Conservation (phyloP, 2,329 filamentous ascomycete species). For the Periconia sp. region DNA sequence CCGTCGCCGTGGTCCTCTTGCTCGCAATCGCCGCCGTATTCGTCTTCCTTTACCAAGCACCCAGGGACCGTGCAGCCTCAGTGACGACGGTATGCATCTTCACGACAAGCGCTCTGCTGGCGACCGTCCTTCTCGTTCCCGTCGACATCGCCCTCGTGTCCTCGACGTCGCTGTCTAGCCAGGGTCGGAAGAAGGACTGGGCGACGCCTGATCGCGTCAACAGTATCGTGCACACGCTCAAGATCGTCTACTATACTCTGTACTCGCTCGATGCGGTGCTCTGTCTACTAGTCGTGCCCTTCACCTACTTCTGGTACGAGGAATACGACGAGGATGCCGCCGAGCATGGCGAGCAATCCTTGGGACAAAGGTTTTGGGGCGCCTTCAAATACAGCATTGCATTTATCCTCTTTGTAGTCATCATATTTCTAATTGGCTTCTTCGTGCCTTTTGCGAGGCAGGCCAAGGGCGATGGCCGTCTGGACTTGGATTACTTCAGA, state of each 20-base stretch:
- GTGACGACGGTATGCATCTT: constrained; percentile 87
- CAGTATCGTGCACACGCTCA: constrained; percentile 78
- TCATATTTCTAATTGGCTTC: constrained; percentile 90
- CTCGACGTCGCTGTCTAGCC: constrained; percentile 76
- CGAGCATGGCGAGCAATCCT: constrained; percentile 76
- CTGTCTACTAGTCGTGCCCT: constrained; percentile 88
- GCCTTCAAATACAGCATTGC: constrained; percentile 89
- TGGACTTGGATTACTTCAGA: constrained; percentile 92
- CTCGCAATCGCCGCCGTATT: constrained; percentile 81
- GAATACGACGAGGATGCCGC: constrained; percentile 92
- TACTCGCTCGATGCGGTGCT: constrained; percentile 92
- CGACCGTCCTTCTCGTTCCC: constrained; percentile 88
- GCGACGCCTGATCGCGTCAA: constrained; percentile 82
- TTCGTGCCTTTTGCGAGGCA: constrained; percentile 83
- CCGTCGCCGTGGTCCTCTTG: constrained; percentile 77
- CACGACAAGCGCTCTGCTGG: constrained; percentile 84
- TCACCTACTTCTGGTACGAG: constrained; percentile 98
- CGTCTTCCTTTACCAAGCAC: constrained; percentile 89
- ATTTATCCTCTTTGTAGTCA: constrained; percentile 79
- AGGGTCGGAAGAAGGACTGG: constrained; percentile 92
- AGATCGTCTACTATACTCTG: constrained; percentile 88
- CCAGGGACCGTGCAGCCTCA: constrained; percentile 80
- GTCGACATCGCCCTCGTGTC: constrained; percentile 96
- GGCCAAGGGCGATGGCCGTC: constrained; percentile 65
- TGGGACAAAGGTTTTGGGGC: constrained; percentile 75